A percentile compares a stretch with the other conserved stretches of the same genome.
Evolutionary conservation across 176 grass and related monocot species (phyloP).

Genomic region (Hyparrhenia diplandra): DNA sequence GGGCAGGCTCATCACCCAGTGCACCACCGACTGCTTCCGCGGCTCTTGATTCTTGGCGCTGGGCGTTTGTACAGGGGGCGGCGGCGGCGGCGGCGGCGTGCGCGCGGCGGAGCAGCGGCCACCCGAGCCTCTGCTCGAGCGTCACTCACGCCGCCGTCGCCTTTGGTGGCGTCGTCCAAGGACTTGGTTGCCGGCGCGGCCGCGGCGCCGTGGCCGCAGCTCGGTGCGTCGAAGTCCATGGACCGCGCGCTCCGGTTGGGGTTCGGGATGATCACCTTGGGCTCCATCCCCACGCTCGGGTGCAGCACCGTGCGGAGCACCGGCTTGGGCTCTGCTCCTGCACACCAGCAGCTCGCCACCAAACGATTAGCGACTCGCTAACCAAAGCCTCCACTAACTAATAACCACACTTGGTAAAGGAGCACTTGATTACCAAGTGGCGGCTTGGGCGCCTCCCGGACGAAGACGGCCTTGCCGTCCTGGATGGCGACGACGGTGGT

Average conservation of each 20-base stretch:
- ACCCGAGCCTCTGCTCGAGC: slow-evolving; percentile 60
- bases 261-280: slow-evolving; percentile 68
- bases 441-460: slow-evolving; percentile 45
- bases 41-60: slow-evolving; percentile 14
- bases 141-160: neutral
- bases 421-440: slow-evolving; percentile 43
- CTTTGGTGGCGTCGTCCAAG: slow-evolving; percentile 6
- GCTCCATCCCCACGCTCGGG: slow-evolving; percentile 64
- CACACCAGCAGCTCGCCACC: neutral
- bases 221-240: slow-evolving; percentile 35
- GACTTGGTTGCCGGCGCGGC: neutral
- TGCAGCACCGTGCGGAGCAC: slow-evolving; percentile 64
- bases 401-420: neutral
- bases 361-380: slow-evolving; percentile 23
- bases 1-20: slow-evolving; percentile 96
- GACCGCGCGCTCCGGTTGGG: slow-evolving; percentile 48
- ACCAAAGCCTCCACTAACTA: neutral
- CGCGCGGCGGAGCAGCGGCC: slow-evolving; percentile 70
- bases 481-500: slow-evolving; percentile 71
- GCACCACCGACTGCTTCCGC: slow-evolving; percentile 82
- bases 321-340: slow-evolving; percentile 64
- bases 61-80: neutral
- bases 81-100: neutral
- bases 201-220: neutral
- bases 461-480: slow-evolving; percentile 73